A percentile compares a stretch with the other conserved stretches of the same genome.
These are phyloP conservation scores for Cordyceps militaris DNA, from an alignment of 2,329 filamentous ascomycete genomes.

Conservation along the genomic window DNA sequence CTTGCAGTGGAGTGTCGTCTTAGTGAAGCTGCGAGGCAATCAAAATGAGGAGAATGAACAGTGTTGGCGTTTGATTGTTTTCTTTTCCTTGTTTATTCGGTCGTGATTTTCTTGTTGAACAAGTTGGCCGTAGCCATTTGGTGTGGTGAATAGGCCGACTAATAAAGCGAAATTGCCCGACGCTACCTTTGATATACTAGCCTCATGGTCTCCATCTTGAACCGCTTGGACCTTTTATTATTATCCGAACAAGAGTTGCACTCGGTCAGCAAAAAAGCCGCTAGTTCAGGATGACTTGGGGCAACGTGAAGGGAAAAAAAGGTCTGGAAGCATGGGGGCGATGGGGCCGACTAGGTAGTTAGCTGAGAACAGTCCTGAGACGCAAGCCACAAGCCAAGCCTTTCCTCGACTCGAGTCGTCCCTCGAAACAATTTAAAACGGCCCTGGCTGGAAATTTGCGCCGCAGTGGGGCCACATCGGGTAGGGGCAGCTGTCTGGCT, in stretches of 20 bases:
- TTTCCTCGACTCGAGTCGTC: too few relatives aligned
- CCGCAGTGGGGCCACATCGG: neutral
- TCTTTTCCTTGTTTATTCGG: too few relatives aligned
- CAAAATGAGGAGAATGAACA: neutral
- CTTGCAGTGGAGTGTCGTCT: neutral
- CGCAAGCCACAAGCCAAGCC: neutral
- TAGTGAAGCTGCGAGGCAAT: neutral
- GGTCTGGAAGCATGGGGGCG: too few relatives aligned
- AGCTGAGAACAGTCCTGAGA: too few relatives aligned
- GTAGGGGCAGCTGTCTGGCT: neutral
- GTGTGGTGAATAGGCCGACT: neutral
- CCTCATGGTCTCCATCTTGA: neutral
- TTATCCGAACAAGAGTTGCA: too few relatives aligned
- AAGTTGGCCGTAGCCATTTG: neutral
- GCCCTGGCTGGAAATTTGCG: conserved; percentile 4
- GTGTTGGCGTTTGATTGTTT: too few relatives aligned
- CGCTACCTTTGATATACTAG: neutral
- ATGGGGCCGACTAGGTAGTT: too few relatives aligned
- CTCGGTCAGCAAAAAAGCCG: too few relatives aligned
- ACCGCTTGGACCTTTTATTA: neutral
- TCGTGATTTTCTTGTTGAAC: too few relatives aligned
- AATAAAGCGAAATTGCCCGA: neutral
- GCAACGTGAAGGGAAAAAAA: too few relatives aligned
- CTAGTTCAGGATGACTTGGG: too few relatives aligned
- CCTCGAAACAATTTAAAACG: neutral